Conservation (phyloP, 192 early-diverging fungal species). For the Coemansia sp. region DNA sequence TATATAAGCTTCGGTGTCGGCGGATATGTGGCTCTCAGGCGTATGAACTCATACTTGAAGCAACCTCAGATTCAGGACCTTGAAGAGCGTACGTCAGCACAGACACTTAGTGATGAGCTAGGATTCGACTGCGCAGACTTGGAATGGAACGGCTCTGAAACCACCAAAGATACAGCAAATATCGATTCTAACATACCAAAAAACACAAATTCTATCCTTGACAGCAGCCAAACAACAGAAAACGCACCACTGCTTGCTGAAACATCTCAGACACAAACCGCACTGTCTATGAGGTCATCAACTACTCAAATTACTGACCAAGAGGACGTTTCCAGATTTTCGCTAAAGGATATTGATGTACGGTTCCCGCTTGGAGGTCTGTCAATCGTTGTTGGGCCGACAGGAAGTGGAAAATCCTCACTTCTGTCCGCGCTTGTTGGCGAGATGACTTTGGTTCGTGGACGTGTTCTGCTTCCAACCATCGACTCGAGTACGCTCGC, state of each 20-base stretch:
- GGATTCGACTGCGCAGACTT: slow-evolving; percentile 39
- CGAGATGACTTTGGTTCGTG: too few relatives aligned
- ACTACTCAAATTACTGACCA: slow-evolving; percentile 71
- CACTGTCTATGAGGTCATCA: slow-evolving; percentile 15
- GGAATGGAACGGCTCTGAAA: slow-evolving; percentile 20
- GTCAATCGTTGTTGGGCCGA: too few relatives aligned
- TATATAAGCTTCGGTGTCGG: slow-evolving; percentile 60
- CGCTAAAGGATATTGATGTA: too few relatives aligned
- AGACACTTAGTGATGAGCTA: not conserved
- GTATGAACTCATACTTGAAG: slow-evolving; percentile 72
- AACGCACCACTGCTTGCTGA: slow-evolving; percentile 69
- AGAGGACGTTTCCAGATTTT: slow-evolving; percentile 73
- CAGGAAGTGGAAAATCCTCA: too few relatives aligned
- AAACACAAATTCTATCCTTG: not conserved
- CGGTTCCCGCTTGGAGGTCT: too few relatives aligned
- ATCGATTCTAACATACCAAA: not conserved
- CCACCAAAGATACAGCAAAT: not conserved
- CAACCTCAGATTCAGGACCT: slow-evolving; percentile 67
- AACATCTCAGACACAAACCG: slow-evolving; percentile 84
- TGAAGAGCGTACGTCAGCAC: slow-evolving; percentile 24
- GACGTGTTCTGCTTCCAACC: slow-evolving; percentile 21
- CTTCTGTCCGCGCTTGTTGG: too few relatives aligned
- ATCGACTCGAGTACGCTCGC: too few relatives aligned
- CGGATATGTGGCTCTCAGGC: slow-evolving; percentile 61
- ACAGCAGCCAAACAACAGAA: not conserved